A percentile compares a stretch with the other conserved stretches of the same genome.
Evolutionary conservation across 75 land plant species (phyloP).

Genomic region (Azolla pinnata): DNA sequence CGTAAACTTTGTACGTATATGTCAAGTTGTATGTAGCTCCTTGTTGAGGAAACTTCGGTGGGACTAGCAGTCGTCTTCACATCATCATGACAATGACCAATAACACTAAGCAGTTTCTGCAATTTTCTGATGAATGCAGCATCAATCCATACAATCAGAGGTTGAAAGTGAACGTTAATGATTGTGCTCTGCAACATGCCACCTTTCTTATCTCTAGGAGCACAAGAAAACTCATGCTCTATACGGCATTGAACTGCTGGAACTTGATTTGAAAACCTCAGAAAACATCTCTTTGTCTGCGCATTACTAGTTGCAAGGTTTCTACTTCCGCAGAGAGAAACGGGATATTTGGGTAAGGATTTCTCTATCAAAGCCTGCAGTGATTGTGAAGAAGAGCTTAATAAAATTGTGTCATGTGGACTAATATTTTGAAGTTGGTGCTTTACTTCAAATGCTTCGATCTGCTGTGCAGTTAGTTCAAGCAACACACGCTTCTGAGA

Average conservation of each 20-base stretch:
- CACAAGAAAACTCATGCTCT: no score
- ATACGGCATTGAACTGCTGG: no score
- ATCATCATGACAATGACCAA: no score
- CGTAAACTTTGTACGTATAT: background rate
- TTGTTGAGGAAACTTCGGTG: background rate
- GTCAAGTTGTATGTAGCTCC: background rate
- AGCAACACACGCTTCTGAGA: no score
- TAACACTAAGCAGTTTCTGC: conserved; percentile 2
- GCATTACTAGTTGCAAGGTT: background rate
- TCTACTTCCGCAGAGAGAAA: conserved; percentile 9
- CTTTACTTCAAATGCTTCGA: background rate
- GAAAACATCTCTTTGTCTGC: background rate
- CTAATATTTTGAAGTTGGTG: background rate
- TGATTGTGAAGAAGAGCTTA: conserved; percentile 6
- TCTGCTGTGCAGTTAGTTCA: no score
- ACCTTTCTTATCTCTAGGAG: background rate
- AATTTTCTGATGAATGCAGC: conserved; percentile 11
- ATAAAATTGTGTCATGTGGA: background rate
- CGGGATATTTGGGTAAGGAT: conserved; percentile 36
- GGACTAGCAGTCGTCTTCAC: no score
- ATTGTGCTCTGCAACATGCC: conserved; percentile 6
- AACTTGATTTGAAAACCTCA: background rate
- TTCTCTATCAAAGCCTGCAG: conserved; percentile 38
- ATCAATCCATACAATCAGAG: conserved; percentile 61
- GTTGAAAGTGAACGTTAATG: conserved; percentile 45